Percentiles rank a stretch among this genome's conserved stretches.
Evolutionary conservation across 208 protist species (phyloP).

Genomic region (Trypanosoma melophagium): DNA sequence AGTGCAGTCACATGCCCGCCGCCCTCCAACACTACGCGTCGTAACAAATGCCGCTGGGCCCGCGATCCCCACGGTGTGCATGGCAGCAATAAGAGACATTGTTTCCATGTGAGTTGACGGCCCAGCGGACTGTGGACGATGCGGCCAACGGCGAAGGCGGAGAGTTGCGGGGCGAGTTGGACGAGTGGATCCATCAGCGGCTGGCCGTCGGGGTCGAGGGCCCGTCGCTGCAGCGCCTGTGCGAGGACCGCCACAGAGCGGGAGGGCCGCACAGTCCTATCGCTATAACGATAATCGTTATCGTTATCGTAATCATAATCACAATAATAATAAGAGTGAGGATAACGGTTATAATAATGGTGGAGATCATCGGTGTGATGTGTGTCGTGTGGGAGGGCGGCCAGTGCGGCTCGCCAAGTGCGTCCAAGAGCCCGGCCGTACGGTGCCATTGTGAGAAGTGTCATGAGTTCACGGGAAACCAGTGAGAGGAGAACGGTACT

Average conservation of each 20-base stretch:
- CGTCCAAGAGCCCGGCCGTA: conserved; percentile 19
- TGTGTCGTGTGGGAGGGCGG: conserved; percentile 22
- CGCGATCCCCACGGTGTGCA: conserved; percentile 52
- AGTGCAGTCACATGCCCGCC: conserved; percentile 5
- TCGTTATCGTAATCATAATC: too few species aligned
- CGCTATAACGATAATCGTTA: too few species aligned
- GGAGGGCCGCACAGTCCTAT: too few species aligned
- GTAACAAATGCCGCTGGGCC: conserved; percentile 56
- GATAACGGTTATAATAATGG: background rate
- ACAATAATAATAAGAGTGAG: too few species aligned
- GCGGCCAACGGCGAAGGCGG: conserved; percentile 41
- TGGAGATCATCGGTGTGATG: background rate
- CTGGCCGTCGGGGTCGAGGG: conserved; percentile 11
- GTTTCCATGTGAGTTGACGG: conserved; percentile 37
- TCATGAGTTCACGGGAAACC: conserved; percentile 48
- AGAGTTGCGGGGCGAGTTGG: conserved; percentile 46
- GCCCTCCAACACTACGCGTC: conserved; percentile 47
- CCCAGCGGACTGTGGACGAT: conserved; percentile 47
- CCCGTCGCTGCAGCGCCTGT: conserved; percentile 4
- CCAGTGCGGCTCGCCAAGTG: conserved; percentile 56
- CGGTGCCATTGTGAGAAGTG: conserved; percentile 34
- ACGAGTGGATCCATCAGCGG: conserved; percentile 33
- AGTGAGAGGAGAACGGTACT: conserved; percentile 47
- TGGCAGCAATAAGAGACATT: conserved; percentile 65
- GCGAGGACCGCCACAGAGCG: conserved; percentile 16